Evolutionary conservation across 176 grass and related monocot genomes (phyloP).

Genomic region (Eleusine indica): DNA sequence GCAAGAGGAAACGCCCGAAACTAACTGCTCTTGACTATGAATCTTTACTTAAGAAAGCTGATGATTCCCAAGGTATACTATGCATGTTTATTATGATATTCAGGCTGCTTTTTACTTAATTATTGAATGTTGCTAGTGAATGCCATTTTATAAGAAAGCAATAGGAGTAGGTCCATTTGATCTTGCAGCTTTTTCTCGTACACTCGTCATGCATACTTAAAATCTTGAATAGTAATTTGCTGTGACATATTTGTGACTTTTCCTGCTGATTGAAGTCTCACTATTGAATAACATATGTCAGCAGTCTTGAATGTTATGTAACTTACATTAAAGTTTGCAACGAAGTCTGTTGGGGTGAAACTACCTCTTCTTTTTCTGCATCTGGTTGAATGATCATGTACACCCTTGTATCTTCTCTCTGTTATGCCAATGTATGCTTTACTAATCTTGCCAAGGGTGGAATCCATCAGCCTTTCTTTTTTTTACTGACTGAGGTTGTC

Average conservation of each 20-base stretch:
- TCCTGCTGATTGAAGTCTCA: not conserved
- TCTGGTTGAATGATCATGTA: not conserved
- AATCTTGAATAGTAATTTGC: not conserved
- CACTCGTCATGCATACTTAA: not conserved
- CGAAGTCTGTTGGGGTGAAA: not conserved
- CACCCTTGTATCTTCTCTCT: not conserved
- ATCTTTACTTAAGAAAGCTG: slow-evolving; percentile 77
- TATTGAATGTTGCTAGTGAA: not conserved
- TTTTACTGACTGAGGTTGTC: too few relatives aligned
- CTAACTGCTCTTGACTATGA: slow-evolving; percentile 67
- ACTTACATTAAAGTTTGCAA: not conserved
- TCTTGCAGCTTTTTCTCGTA: not conserved
- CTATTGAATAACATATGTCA: not conserved
- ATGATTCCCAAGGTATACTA: slow-evolving; percentile 75
- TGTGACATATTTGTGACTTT: not conserved
- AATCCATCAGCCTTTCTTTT: not conserved
- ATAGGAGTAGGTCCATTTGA: not conserved
- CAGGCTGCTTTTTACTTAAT: not conserved
- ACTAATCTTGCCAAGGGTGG: not conserved
- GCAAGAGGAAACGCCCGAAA: slow-evolving; percentile 81
- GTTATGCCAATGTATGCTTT: not conserved
- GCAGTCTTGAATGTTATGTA: not conserved
- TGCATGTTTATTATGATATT: not conserved
- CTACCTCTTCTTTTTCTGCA: not conserved
- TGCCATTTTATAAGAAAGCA: not conserved